phyloP scores from a whole-genome alignment of 495 filamentous ascomycete genomes.

The Penicillium roqueforti region DNA sequence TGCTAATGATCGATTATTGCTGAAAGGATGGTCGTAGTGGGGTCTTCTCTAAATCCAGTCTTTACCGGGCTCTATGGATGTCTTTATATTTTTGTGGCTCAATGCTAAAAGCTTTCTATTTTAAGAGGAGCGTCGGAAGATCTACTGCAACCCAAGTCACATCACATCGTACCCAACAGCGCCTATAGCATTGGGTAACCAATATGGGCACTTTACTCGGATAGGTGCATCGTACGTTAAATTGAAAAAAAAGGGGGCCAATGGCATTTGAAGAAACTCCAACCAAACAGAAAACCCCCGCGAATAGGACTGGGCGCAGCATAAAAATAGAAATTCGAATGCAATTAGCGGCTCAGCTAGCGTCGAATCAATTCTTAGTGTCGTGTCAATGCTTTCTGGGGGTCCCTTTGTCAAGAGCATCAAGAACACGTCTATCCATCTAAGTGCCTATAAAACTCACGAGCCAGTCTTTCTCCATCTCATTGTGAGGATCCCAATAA shows the following conservation, averaged over 20 bases:
- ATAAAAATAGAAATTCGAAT: background rate
- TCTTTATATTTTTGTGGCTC: background rate
- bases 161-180: no score
- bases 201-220: background rate
- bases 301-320: background rate
- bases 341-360: background rate
- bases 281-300: background rate
- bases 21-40: background rate
- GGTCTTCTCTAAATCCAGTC: background rate
- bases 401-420: no score
- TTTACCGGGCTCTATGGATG: background rate
- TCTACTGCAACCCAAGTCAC: no score
- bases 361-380: background rate
- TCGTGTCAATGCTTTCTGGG: no score
- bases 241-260: background rate
- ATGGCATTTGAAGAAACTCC: background rate
- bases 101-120: background rate
- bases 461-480: slow-evolving; percentile 18
- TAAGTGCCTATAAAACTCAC: slow-evolving; percentile 4
- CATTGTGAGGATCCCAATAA: slow-evolving; percentile 6
- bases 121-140: no score
- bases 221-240: background rate
- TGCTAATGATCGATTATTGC: background rate
- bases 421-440: background rate
- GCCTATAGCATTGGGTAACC: no score